These are phyloP conservation scores for Eimeria nieschulzi DNA, from an alignment of 169 alveolate species.

Conservation along the genomic window DNA sequence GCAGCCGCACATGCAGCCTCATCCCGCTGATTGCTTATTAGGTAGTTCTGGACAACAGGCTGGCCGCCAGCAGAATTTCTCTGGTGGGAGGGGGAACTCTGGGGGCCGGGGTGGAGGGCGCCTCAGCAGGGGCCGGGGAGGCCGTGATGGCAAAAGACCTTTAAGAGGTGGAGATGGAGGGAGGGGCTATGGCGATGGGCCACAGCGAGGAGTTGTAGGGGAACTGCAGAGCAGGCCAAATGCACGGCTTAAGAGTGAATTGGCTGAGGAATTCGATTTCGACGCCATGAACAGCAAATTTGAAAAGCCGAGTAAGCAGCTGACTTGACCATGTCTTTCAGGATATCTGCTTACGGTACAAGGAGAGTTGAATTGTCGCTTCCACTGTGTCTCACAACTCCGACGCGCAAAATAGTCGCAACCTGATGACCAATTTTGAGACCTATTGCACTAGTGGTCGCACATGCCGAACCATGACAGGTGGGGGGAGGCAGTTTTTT, in stretches of 20 bases:
- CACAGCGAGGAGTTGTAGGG: constrained; percentile 62
- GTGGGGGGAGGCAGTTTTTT: too few relatives aligned
- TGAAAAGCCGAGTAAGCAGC: constrained; percentile 14
- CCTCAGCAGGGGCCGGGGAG: not conserved
- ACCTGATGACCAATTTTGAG: too few relatives aligned
- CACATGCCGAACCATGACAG: too few relatives aligned
- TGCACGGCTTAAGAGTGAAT: constrained; percentile 67
- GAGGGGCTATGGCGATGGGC: constrained; percentile 42
- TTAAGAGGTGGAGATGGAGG: not conserved
- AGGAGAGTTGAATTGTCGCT: too few relatives aligned
- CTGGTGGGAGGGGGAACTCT: not conserved
- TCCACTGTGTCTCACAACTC: too few relatives aligned
- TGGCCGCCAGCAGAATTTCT: not conserved
- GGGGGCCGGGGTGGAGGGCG: not conserved
- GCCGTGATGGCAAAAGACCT: not conserved
- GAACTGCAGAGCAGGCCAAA: constrained; percentile 70
- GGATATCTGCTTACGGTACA: too few relatives aligned
- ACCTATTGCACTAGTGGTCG: too few relatives aligned
- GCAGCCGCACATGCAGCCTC: not conserved
- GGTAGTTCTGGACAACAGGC: not conserved
- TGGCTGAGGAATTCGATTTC: constrained; percentile 70
- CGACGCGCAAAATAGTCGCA: too few relatives aligned
- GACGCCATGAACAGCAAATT: constrained; percentile 61
- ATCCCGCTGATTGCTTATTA: not conserved
- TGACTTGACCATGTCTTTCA: too few relatives aligned